Conservation (phyloP, 352 stramenopile genomes). For the Elongisporangium undulatum region DNA sequence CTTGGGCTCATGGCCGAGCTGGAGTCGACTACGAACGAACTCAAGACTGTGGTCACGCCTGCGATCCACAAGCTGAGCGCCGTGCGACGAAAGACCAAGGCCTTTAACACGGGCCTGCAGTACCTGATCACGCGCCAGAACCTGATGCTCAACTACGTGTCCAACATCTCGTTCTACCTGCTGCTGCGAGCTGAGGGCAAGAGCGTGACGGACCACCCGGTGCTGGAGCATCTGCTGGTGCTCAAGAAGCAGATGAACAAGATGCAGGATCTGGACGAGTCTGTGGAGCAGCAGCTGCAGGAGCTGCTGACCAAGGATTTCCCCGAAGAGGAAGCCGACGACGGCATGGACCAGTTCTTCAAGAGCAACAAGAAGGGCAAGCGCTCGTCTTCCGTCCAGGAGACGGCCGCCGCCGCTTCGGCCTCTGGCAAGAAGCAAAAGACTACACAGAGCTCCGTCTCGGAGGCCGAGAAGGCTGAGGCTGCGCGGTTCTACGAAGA, state of each 20-base stretch:
- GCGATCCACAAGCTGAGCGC: constrained; percentile 69
- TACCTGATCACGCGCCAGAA: constrained; percentile 81
- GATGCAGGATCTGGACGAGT: constrained; percentile 47
- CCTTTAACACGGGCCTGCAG: constrained; percentile 59
- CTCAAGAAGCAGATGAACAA: constrained; percentile 78
- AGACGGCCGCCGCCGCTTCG: background rate
- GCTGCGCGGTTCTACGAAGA: constrained; percentile 76
- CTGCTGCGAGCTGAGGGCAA: constrained; percentile 77
- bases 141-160: constrained; percentile 78
- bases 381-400: constrained; percentile 10
- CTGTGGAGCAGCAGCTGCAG: constrained; percentile 53
- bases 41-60: constrained; percentile 60
- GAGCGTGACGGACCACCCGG: constrained; percentile 69
- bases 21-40: constrained; percentile 54
- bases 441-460: constrained; percentile 17
- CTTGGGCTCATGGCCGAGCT: constrained; percentile 68
- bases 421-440: constrained; percentile 36
- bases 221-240: constrained; percentile 68
- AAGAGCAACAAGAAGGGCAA: constrained; percentile 27
- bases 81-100: constrained; percentile 48
- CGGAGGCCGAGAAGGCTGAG: constrained; percentile 42
- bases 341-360: constrained; percentile 76
- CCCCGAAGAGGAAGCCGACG: constrained; percentile 39
- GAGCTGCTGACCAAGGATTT: constrained; percentile 67
- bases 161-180: constrained; percentile 87